Percentiles rank a stretch among this genome's conserved stretches.
phyloP scores from a whole-genome alignment of 2,329 filamentous ascomycete genomes.

The Didymella glomerata region DNA sequence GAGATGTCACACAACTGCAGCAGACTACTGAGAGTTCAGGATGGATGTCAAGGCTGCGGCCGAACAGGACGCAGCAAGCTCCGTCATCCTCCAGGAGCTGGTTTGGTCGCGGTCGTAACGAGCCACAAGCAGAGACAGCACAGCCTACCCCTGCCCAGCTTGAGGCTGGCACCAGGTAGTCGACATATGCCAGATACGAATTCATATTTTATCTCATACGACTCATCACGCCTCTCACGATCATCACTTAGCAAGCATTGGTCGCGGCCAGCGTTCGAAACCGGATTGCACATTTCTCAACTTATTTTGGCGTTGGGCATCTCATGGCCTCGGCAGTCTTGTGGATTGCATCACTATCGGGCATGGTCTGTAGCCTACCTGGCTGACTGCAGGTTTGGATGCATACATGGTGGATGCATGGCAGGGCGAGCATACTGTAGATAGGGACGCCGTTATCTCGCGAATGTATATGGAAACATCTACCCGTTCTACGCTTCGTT shows the following conservation, averaged over 20 bases:
- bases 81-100: constrained; percentile 37
- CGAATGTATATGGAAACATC: constrained; percentile 1
- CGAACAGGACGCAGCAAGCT: constrained; percentile 21
- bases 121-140: constrained; percentile 25
- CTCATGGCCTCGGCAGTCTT: neutral
- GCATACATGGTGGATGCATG: neutral
- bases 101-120: constrained; percentile 38
- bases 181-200: constrained; percentile 15
- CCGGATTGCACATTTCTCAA: neutral
- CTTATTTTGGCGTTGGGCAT: neutral
- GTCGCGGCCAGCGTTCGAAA: neutral
- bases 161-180: constrained; percentile 47
- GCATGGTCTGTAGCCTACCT: neutral
- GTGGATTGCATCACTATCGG: neutral
- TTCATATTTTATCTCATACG: constrained; percentile 9
- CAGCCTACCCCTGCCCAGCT: constrained; percentile 49
- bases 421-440: neutral
- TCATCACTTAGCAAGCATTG: constrained; percentile 12
- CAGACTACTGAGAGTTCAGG: constrained; percentile 22
- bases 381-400: neutral
- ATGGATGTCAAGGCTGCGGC: constrained; percentile 39
- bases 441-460: neutral
- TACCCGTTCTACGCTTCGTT: neutral
- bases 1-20: constrained; percentile 22
- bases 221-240: constrained; percentile 15